Evolutionary conservation across 306 rosid genomes (phyloP).

Genomic region (Rosa lucieae): DNA sequence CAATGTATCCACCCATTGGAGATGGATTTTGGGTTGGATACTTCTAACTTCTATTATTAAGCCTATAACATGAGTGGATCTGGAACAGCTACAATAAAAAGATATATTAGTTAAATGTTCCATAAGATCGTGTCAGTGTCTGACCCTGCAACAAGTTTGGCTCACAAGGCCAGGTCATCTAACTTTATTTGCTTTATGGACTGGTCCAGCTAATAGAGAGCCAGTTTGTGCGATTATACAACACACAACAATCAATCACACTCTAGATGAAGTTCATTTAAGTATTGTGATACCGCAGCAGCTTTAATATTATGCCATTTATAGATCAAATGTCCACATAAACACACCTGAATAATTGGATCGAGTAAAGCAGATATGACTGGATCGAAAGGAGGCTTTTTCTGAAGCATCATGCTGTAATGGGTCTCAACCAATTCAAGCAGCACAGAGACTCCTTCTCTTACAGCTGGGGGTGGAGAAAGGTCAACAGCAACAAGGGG

Average conservation of each 20-base stretch:
- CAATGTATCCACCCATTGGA: background rate
- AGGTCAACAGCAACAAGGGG: slow-evolving; percentile 93
- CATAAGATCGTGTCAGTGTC: no score
- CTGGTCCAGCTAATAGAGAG: background rate
- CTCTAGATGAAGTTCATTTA: slow-evolving; percentile 8
- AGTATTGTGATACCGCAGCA: background rate
- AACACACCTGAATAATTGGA: slow-evolving; percentile 84
- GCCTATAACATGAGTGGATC: background rate
- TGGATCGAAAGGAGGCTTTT: slow-evolving; percentile 75
- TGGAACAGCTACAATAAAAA: background rate
- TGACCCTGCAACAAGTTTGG: background rate
- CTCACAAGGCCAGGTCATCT: background rate
- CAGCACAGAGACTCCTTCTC: slow-evolving; percentile 91
- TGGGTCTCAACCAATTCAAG: slow-evolving; percentile 87
- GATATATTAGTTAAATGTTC: background rate
- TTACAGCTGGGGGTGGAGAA: slow-evolving; percentile 94
- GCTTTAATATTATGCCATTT: background rate
- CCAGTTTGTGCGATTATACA: background rate
- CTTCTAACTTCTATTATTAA: background rate
- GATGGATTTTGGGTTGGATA: no score
- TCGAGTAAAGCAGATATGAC: slow-evolving; percentile 89
- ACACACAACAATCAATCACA: background rate
- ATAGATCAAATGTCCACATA: background rate
- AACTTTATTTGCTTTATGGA: background rate
- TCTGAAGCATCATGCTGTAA: slow-evolving; percentile 81